phyloP scores from a whole-genome alignment of 495 filamentous ascomycete genomes.

The Jackrogersella minutella region DNA sequence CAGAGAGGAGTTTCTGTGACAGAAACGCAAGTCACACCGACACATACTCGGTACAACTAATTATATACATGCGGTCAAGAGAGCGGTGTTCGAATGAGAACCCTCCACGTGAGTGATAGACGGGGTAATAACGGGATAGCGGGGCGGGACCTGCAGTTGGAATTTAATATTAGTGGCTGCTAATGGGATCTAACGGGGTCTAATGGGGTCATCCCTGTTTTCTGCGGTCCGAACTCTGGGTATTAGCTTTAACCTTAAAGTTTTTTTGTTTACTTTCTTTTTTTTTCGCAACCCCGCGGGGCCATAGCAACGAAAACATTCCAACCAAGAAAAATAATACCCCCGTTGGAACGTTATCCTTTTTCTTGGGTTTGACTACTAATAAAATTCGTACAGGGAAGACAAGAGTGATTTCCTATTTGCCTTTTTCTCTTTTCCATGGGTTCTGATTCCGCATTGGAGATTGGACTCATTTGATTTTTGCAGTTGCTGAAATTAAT shows the following conservation, averaged over 20 bases:
- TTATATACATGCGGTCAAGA: slow-evolving; percentile 36
- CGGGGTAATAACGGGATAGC: background rate
- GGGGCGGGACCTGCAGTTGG: background rate
- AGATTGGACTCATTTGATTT: background rate
- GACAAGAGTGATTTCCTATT: background rate
- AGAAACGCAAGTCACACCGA: slow-evolving; percentile 20
- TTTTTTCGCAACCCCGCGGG: slow-evolving; percentile 7
- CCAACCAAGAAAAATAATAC: slow-evolving; percentile 28
- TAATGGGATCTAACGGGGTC: too few relatives aligned
- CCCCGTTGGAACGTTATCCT: background rate
- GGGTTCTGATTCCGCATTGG: background rate
- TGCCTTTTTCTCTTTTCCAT: too few relatives aligned
- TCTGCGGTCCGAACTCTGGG: too few relatives aligned
- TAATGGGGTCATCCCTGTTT: too few relatives aligned
- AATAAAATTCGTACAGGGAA: slow-evolving; percentile 5
- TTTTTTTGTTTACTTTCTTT: slow-evolving; percentile 38
- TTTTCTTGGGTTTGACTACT: too few relatives aligned
- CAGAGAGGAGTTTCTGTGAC: background rate
- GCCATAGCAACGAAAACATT: slow-evolving; percentile 35
- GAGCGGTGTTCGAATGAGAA: slow-evolving; percentile 30
- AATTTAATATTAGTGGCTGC: slow-evolving; percentile 16
- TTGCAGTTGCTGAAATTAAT: background rate
- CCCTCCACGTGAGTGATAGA: slow-evolving; percentile 34
- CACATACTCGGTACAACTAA: slow-evolving; percentile 15
- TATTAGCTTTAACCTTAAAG: slow-evolving; percentile 14